These are phyloP conservation scores for Cyberlindnera euphorbiiphila DNA, from an alignment of 805 yeast species.

Conservation along the genomic window DNA sequence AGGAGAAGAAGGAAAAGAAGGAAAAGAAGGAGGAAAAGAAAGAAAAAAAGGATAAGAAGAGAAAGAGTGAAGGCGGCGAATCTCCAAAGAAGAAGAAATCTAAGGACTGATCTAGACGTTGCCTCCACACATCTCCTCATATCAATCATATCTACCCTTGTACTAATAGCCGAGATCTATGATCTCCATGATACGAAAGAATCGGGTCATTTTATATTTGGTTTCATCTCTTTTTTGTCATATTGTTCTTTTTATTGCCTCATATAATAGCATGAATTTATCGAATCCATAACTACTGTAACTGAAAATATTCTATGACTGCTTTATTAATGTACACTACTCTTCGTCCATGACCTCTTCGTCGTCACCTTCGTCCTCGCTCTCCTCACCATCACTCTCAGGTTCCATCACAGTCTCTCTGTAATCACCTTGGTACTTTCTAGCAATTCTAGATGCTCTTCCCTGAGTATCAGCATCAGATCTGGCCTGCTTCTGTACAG, in stretches of 20 bases:
- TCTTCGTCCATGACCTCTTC: constrained; percentile 22
- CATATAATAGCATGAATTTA: constrained; percentile 9
- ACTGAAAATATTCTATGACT: neutral
- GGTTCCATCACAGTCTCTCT: constrained; percentile 57
- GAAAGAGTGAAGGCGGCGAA: constrained; percentile 14
- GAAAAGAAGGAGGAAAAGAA: constrained; percentile 43
- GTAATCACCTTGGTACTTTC: constrained; percentile 55
- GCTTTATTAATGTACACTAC: neutral
- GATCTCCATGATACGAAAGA: constrained; percentile 1
- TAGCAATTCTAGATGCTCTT: constrained; percentile 67
- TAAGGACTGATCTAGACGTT: constrained; percentile 13
- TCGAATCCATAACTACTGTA: neutral
- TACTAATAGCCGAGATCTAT: constrained; percentile 9
- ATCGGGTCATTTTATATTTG: constrained; percentile 1
- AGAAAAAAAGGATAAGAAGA: constrained; percentile 34
- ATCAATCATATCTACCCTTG: constrained; percentile 1
- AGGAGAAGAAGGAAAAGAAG: constrained; percentile 35
- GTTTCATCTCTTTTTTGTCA: constrained; percentile 6
- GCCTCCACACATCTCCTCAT: neutral
- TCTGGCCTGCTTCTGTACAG: constrained; percentile 53
- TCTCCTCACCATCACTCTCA: constrained; percentile 61
- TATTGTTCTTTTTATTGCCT: constrained; percentile 4
- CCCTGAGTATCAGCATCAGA: constrained; percentile 52
- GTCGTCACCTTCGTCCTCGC: constrained; percentile 45
- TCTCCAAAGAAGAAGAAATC: constrained; percentile 17